Percentiles rank a stretch among this genome's conserved stretches.
phyloP scores from a whole-genome alignment of 495 filamentous ascomycete genomes.

The Daldinia childiae region DNA sequence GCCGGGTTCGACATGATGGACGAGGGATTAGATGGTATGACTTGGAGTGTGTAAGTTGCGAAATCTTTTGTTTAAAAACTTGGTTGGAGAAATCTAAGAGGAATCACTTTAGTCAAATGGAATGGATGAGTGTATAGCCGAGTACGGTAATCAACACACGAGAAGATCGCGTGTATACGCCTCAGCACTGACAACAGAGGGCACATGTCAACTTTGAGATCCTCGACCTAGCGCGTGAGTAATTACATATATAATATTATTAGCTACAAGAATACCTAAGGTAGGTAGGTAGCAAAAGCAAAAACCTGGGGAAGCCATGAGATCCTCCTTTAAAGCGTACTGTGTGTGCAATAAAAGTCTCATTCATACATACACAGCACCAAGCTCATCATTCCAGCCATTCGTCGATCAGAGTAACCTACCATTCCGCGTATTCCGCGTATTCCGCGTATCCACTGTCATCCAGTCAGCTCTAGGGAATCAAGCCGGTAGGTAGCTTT shows the following conservation, averaged over 20 bases:
- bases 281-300: neutral
- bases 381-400: neutral
- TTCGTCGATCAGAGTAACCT: neutral
- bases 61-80: no score
- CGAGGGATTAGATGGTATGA: neutral
- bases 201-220: no score
- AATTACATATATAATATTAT: neutral
- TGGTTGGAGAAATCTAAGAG: no score
- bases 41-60: no score
- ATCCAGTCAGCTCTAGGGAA: neutral
- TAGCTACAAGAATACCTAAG: constrained; percentile 1
- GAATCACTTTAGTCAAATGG: no score
- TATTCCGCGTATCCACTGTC: neutral
- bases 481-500: neutral
- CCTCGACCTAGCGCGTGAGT: no score
- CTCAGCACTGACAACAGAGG: no score
- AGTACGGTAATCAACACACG: no score
- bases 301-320: constrained; percentile 11
- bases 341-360: neutral
- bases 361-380: no score
- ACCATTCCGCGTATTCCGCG: neutral
- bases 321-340: neutral
- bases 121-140: no score
- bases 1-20: constrained; percentile 3
- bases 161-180: no score